phyloP scores from a whole-genome alignment of 805 yeast species.

The Cyberlindnera euphorbiae region DNA sequence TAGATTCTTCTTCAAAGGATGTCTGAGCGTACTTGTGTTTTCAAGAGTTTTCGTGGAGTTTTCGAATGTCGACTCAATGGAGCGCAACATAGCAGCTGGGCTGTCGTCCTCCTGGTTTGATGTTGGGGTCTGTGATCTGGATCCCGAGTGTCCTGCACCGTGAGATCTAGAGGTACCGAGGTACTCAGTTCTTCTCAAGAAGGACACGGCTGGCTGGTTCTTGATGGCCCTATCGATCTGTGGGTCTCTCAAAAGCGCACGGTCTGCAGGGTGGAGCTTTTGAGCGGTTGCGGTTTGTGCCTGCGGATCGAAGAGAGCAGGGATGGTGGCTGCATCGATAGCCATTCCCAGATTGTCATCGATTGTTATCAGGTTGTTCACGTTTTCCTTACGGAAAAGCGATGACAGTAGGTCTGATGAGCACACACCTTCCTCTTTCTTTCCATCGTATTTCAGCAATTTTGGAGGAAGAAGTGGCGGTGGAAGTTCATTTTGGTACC shows the following conservation, averaged over 20 bases:
- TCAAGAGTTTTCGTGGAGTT: constrained; percentile 44
- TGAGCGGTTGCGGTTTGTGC: neutral
- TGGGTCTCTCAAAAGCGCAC: constrained; percentile 76
- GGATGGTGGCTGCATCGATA: constrained; percentile 62
- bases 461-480: constrained; percentile 93
- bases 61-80: constrained; percentile 78
- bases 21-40: constrained; percentile 47
- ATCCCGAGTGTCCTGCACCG: neutral
- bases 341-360: constrained; percentile 71
- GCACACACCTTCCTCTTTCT: constrained; percentile 38
- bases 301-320: constrained; percentile 58
- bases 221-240: constrained; percentile 35
- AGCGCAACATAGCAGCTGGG: constrained; percentile 57
- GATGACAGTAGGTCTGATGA: constrained; percentile 61
- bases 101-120: constrained; percentile 31
- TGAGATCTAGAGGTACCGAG: constrained; percentile 31
- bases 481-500: constrained; percentile 84
- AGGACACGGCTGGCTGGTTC: constrained; percentile 50
- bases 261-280: constrained; percentile 69
- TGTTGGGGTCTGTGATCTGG: constrained; percentile 17
- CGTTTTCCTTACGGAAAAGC: constrained; percentile 64
- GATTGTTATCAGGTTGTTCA: constrained; percentile 53
- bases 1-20: constrained; percentile 72
- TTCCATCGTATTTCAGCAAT: constrained; percentile 49
- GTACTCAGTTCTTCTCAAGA: constrained; percentile 92